These are phyloP conservation scores for Yamadazyma triangularis DNA, from an alignment of 1,139 yeast genomes.

Conservation along the genomic window DNA sequence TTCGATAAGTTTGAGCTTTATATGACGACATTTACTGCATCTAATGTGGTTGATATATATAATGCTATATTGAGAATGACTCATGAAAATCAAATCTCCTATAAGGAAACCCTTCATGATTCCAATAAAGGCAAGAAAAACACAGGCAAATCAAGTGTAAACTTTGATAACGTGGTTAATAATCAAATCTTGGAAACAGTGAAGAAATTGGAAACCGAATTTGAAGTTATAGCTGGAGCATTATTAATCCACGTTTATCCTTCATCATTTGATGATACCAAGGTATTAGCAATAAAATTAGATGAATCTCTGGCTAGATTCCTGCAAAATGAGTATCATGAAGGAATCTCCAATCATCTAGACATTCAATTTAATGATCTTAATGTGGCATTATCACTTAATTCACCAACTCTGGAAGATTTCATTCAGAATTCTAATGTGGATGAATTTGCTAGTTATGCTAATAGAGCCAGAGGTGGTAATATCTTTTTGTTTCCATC, in stretches of 20 bases:
- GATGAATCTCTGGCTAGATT: constrained; percentile 59
- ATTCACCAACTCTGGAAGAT: constrained; percentile 42
- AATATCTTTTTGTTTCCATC: constrained; percentile 76
- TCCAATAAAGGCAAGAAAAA: constrained; percentile 23
- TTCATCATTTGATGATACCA: constrained; percentile 67
- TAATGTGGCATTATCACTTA: constrained; percentile 57
- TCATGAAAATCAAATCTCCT: constrained; percentile 68
- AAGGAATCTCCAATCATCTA: constrained; percentile 45
- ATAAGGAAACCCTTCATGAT: constrained; percentile 66
- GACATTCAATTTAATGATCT: constrained; percentile 58
- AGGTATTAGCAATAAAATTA: constrained; percentile 62
- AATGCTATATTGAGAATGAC: constrained; percentile 68
- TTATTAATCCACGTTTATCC: constrained; percentile 69
- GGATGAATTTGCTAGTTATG: constrained; percentile 50
- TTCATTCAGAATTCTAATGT: constrained; percentile 44
- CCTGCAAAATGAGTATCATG: constrained; percentile 49
- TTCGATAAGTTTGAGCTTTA: constrained; percentile 58
- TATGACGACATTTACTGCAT: constrained; percentile 80
- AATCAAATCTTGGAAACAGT: constrained; percentile 34
- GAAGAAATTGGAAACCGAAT: constrained; percentile 49
- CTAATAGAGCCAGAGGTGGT: constrained; percentile 70
- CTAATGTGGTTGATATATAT: constrained; percentile 73
- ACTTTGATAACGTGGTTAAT: constrained; percentile 13
- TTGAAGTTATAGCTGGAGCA: constrained; percentile 55
- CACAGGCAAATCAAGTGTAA: constrained; percentile 3